phyloP scores from a whole-genome alignment of 768 basidiomycete species.

The Trametes punicea region DNA sequence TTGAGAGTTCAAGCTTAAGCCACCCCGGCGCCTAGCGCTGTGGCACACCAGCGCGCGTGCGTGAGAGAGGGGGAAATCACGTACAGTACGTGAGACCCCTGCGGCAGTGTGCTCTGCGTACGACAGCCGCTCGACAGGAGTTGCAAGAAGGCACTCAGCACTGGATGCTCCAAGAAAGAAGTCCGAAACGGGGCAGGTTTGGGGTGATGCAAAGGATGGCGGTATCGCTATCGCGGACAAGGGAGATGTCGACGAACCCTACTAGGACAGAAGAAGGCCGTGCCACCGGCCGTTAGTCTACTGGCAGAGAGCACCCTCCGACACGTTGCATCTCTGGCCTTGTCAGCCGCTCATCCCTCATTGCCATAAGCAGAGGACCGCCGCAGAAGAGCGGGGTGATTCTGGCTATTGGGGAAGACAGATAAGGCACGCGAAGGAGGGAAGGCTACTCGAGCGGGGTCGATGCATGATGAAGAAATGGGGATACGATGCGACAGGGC shows the following conservation, averaged over 20 bases:
- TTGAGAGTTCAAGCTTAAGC: too few species aligned
- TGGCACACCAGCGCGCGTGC: too few species aligned
- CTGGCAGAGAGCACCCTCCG: neutral
- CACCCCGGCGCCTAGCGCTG: too few species aligned
- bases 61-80: too few species aligned
- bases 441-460: neutral
- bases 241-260: neutral
- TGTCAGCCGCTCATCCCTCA: neutral
- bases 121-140: constrained; percentile 3
- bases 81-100: too few species aligned
- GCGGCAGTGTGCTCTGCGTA: too few species aligned
- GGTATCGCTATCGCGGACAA: neutral
- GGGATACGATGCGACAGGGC: neutral
- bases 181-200: neutral
- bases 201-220: neutral
- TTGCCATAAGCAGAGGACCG: neutral
- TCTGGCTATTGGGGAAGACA: neutral
- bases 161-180: neutral
- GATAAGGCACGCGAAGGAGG: neutral
- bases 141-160: neutral
- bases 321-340: neutral
- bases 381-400: neutral
- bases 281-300: neutral
- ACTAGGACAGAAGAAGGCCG: neutral
- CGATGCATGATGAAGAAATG: neutral